Evolutionary conservation across 2,329 filamentous ascomycete species (phyloP), one percentile per base, ranked within the genome.

Genomic region (Acrodontium crateriforme): DNA sequence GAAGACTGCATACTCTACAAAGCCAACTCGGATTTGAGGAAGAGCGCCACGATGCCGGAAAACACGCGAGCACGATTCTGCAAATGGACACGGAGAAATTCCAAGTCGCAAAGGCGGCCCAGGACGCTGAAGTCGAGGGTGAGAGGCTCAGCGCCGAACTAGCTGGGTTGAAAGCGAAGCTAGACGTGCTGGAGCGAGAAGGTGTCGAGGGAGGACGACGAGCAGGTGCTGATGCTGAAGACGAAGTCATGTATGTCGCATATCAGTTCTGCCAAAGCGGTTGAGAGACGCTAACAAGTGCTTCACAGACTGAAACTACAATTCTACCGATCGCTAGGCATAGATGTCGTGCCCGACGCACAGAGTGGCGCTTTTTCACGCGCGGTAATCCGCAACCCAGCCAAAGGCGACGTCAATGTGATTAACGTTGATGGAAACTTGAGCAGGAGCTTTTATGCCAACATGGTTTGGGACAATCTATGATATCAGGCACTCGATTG

Each of bases 401-500:
- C 73, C 40, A 87, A 84, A 60, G 85, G 84, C 6, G 85, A 95
- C 52, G 83, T 95, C 28, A 82, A 93, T 52, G 81, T 95, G 27
- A 77, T 98, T 35, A 92, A 92, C 47, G 75, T 98, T 53, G 85
- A 95, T 46, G 40, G 34, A 3, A 92, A 89, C 59, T 85, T 93
- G 53, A 87, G 81, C 33, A 69, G 76, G 37, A 87, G 79, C 53
- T 94, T 91, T 50, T 93, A 94, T 48, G 82, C 85, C 13, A 91
- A 93, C 46, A 92, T 92, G 53, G 91, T 95, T 50, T 98, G 89
- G 89, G 69, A 83, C 46, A 87, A n/a, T n/a, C n/a, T n/a, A n/a
- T n/a, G n/a, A n/a, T n/a, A n/a, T n/a, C n/a, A n/a, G n/a, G n/a
- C n/a, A n/a, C n/a, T n/a, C n/a, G n/a, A n/a, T n/a, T n/a, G n/a